Base-by-base conservation (phyloP, 768 basidiomycete genomes). In the Glaciozyma martinii region DNA sequence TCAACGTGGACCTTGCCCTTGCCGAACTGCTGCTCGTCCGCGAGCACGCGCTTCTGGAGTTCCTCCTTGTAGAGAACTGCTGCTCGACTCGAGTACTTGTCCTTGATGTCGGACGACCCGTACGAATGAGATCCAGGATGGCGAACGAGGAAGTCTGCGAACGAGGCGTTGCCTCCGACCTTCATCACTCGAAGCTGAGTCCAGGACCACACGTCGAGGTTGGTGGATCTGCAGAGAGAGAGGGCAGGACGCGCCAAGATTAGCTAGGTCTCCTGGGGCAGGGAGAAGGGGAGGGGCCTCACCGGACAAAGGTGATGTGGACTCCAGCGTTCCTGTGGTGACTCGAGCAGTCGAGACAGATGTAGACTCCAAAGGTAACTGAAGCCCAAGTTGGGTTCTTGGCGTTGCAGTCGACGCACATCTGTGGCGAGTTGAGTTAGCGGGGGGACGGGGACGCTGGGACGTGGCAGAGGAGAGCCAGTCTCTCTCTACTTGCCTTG, bases 371-470 rank as follows among this genome's bases (percentile, higher is more conserved):
- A 75, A 88, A 99, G 0, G 91, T 93, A 27, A 95, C 90, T 67
- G 90, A 92, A 5, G 92, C 86, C 95, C 94, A 98, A 40, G 92
- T 95, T 54, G 94, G 94, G 78, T 95, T 95, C 73, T 91, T 86
- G 55, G 93, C 92, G 73, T 83, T 82, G 76, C 94, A 97, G 76
- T 98, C 94, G 73, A 95, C 95, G 78, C 94, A 98, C 75, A 82
- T 80, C 88, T 90, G 75, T 3, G 12, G 56, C n/a, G 44, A 29
- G 53, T n/a, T 33, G 53, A 32, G 30, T 21, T 19, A 29, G 15
- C 56, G 21, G 37, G 21, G 32, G 25, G 37, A 18, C 40, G 19
- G 33, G 30, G 21, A 8, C 53, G 53, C 9, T 16, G 16, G 21
- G 46, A 47, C 46, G 46, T 25, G 46, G 46, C 21, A 47, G 16